Conservation (phyloP, 129 eudicot genomes). For the Chrysanthemum lavandulifolium region DNA sequence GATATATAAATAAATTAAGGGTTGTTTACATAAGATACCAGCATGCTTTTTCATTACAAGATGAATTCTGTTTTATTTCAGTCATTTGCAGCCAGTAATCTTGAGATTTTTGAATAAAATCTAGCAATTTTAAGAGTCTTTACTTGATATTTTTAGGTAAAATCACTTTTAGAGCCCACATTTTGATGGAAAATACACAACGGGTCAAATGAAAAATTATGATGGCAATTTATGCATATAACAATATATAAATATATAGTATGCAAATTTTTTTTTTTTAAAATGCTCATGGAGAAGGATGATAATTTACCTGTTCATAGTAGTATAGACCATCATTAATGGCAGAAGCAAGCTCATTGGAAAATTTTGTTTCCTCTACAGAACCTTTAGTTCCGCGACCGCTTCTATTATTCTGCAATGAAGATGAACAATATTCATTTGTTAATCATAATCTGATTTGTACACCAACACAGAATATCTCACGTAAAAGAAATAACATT, state of each 20-base stretch:
- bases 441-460: constrained; percentile 2
- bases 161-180: no score
- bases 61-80: no score
- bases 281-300: not conserved
- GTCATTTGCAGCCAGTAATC: no score
- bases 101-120: no score
- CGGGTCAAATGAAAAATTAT: no score
- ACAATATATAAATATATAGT: no score
- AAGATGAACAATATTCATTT: constrained; percentile 17
- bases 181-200: no score
- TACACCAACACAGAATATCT: not conserved
- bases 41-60: no score
- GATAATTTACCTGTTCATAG: constrained; percentile 76
- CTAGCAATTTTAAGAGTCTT: no score
- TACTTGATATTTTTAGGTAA: no score
- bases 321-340: constrained; percentile 88
- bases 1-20: not conserved
- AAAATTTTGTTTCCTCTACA: constrained; percentile 45
- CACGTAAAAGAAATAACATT: not conserved
- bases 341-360: constrained; percentile 85
- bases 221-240: no score
- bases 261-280: not conserved
- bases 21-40: no score
- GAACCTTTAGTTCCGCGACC: constrained; percentile 45
- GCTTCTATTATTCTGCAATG: constrained; percentile 52